Evolutionary conservation across 2,329 filamentous ascomycete genomes (phyloP), one percentile per base, ranked within the genome.

Genomic region (Penicillium sp.): DNA sequence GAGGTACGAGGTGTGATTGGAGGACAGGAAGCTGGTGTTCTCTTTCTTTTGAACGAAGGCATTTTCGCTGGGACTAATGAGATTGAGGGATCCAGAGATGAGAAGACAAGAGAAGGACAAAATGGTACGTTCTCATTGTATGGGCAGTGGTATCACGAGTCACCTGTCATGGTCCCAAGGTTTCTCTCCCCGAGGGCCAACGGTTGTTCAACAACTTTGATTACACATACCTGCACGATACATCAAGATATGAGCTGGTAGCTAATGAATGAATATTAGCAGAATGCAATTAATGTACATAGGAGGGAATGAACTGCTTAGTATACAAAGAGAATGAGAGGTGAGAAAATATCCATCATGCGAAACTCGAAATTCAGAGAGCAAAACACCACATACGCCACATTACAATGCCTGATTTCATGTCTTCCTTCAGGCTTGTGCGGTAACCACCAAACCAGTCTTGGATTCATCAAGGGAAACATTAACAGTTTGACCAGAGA

Each of bases 401-500:
- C 30, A 40, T 14, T 31, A 46, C 14, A 45, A 34, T 31, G 34
- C 34, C 19, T 39, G 9, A 38, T 30, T 22, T 55, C 28, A 54
- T 48, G 39, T 45, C 45, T 44, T 52, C 38, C 6, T 44, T 54
- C 44, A 49, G 30, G 39, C 56, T 46, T 64, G 59, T 22, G 62
- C 36, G 11, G 57, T 53, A 42, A 88, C 76, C 33, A 80, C 76
- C 46, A 89, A 67, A 0, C 80, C 80, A 35, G 76, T 73, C 29
- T 77, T 78, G 52, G 83, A 82, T 11, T 81, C 79, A 45, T 81
- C 85, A 50, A 95, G 77, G 41, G 73, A 75, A 11, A 95, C 87
- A 50, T 77, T 78, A 4, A 87, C 92, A 2, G 74, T 80, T 62
- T 95, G 84, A 0, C 89, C 90, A 50, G 77, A 81, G 69, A 84